A percentile compares a stretch with the other conserved stretches of the same genome.
Evolutionary conservation across 345 rosid species (phyloP).

Genomic region (Atalantia buxifolia): DNA sequence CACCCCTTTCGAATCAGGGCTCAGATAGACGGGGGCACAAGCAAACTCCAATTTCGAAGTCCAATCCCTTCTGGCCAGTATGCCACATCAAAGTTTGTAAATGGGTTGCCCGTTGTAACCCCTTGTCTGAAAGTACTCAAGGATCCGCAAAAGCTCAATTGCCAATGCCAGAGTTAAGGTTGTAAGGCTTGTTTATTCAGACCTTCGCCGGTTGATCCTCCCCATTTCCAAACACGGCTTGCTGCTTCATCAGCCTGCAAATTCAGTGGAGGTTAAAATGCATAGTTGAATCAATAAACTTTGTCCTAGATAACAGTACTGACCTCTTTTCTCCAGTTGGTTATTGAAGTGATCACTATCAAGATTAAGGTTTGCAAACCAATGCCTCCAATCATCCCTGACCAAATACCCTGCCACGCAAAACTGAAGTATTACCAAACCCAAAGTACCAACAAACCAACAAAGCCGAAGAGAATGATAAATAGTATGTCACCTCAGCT

Average conservation of each 20-base stretch:
- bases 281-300: background rate
- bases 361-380: constrained; percentile 66
- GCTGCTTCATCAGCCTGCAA: constrained; percentile 74
- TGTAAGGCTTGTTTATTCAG: background rate
- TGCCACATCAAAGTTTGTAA: background rate
- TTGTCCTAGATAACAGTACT: background rate
- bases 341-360: constrained; percentile 53
- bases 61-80: background rate
- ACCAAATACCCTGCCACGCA: constrained; percentile 79
- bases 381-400: constrained; percentile 92
- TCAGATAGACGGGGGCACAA: background rate
- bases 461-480: background rate
- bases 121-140: too few species aligned
- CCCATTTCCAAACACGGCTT: constrained; percentile 74
- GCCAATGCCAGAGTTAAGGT: background rate
- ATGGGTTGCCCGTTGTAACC: background rate
- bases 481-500: constrained; percentile 39
- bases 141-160: background rate
- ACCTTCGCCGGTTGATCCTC: constrained; percentile 45
- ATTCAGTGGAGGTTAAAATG: background rate
- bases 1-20: background rate
- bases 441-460: background rate
- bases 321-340: constrained; percentile 84
- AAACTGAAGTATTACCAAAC: background rate
- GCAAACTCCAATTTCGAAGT: background rate